Base-by-base conservation (phyloP, 768 basidiomycete genomes). In the Rhodocollybia butyracea region DNA sequence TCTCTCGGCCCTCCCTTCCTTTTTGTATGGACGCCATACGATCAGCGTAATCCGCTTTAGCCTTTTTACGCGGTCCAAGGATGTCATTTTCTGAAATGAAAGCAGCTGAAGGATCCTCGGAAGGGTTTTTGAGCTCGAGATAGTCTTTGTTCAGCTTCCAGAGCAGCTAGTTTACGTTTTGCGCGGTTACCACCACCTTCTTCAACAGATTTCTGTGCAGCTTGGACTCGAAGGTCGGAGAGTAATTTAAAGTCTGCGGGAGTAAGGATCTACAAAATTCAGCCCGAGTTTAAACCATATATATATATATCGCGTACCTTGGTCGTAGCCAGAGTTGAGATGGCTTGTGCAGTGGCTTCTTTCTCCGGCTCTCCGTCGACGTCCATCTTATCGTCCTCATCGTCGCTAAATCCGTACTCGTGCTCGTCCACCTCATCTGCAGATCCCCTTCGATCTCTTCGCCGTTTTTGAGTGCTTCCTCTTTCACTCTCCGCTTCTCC, bases 191-290 rank as follows among this genome's bases (percentile, higher is more conserved):
- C 88, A 4, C 86, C 87, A 2, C 85, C 84, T 22, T 70, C 70
- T 64, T 91, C 84, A 5, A 89, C 85, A 0, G 83, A 84, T 55
- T 84, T 80, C 15, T 79, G 73, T 17, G 90, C 91, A 0, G 88
- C 91, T 71, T 92, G 80, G 47, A 92, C 79, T 2, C 88, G 86
- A 19, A 98, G 84, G 61, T 97, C 92, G 64, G 91, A 90, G 51
- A 98, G 78, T 50, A 97, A 70, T 0, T 90, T 90, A 66, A 98
- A 99, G 69, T 99, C 97, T 29, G 94, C 94, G 0, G 97, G 97
- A 0, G 97, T 98, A 40, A 98, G 82, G 63, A 99, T 98, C 94
- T 97, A 61, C 22, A 32, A 12, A 39, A n/a, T 10, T 27, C 19
- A 46, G 26, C 30, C 43, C 43, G 56, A 46, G 39, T 21, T 54